Conservation (phyloP, 345 rosid species). For the Cardamine occulta region DNA sequence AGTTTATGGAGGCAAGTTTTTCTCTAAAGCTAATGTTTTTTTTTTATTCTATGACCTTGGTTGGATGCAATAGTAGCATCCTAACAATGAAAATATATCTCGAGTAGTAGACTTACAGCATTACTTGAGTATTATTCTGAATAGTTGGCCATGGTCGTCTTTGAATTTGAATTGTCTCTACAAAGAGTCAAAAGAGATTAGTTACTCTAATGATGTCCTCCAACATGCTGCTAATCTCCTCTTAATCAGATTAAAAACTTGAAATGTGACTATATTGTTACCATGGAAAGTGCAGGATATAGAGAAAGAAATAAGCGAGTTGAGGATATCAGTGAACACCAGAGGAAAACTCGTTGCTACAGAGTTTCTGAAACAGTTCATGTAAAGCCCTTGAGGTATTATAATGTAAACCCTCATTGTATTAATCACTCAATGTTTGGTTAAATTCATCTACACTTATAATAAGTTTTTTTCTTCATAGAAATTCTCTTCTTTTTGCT, state of each 20-base stretch:
- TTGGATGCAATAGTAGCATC: slow-evolving; percentile 4
- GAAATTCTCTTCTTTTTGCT: neutral
- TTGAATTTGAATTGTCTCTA: neutral
- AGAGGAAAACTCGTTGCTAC: slow-evolving; percentile 93
- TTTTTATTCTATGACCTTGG: neutral
- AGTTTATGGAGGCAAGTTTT: slow-evolving; percentile 94
- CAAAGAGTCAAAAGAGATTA: neutral
- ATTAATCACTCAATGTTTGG: slow-evolving; percentile 22
- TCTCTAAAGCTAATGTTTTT: slow-evolving; percentile 10
- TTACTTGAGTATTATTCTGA: neutral
- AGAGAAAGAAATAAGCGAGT: slow-evolving; percentile 88
- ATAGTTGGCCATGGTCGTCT: slow-evolving; percentile 4
- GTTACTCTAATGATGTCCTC: neutral
- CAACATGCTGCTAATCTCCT: neutral
- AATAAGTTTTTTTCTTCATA: neutral
- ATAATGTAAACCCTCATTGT: slow-evolving; percentile 5
- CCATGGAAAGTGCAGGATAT: slow-evolving; percentile 72
- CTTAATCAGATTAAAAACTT: neutral
- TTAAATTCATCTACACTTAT: slow-evolving; percentile 13
- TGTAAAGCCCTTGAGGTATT: slow-evolving; percentile 37
- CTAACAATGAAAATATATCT: slow-evolving; percentile 13
- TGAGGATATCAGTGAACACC: slow-evolving; percentile 88
- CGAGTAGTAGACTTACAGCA: neutral
- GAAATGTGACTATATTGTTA: neutral
- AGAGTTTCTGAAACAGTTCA: slow-evolving; percentile 90